A percentile compares a stretch with the other conserved stretches of the same genome.
Conservation (phyloP, 1,284 basidiomycete genomes). For the Cystobasidium pallidum region DNA sequence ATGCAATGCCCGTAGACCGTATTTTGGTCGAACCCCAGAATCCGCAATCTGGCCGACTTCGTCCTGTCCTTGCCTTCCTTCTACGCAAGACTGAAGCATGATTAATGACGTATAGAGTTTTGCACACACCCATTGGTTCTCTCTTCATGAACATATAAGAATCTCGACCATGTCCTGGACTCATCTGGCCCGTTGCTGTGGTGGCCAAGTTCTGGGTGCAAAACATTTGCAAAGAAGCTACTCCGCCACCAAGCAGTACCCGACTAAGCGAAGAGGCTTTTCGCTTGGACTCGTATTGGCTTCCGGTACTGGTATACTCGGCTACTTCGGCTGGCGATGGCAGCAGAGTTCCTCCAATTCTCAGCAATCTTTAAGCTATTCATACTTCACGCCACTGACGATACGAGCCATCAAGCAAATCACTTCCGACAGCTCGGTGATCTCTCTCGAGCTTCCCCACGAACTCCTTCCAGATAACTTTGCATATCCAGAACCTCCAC, state of each 20-base stretch:
- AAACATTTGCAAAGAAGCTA: conserved; percentile 12
- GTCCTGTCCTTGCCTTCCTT: too few species aligned
- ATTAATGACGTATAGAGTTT: too few species aligned
- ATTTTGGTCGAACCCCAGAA: too few species aligned
- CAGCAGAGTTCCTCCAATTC: not conserved
- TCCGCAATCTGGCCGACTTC: too few species aligned
- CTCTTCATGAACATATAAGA: not conserved
- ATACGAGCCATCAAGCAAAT: conserved; percentile 63
- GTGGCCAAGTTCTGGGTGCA: not conserved
- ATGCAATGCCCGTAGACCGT: too few species aligned
- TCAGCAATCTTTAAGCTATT: conserved; percentile 60
- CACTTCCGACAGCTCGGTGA: conserved; percentile 65
- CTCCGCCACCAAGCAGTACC: not conserved
- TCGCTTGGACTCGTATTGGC: not conserved
- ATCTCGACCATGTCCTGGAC: not conserved
- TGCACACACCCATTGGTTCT: too few species aligned
- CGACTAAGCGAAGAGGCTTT: not conserved
- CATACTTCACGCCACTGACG: conserved; percentile 67
- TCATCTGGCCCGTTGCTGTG: not conserved
- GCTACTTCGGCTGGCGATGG: conserved; percentile 17
- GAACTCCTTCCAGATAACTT: conserved; percentile 56
- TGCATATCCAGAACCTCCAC: conserved; percentile 53
- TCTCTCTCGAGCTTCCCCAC: conserved; percentile 65
- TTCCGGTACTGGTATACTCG: conserved; percentile 1
- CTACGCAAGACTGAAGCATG: too few species aligned